A percentile compares a stretch with the other conserved stretches of the same genome.
Conservation (phyloP, 306 rosid species). For the Rosa persica region DNA sequence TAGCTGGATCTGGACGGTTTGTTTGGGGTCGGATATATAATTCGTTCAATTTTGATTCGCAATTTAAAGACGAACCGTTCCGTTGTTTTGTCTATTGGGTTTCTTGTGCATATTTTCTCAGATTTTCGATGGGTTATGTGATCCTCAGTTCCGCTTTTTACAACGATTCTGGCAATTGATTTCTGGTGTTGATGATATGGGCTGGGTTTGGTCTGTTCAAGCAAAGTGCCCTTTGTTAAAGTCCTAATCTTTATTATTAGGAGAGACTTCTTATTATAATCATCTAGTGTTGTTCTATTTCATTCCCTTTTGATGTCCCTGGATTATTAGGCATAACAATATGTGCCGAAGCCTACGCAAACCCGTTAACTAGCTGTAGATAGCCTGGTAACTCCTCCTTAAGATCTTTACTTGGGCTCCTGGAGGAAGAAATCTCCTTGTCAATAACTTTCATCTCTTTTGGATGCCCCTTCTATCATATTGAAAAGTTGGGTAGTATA, state of each 20-base stretch:
- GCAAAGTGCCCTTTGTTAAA: neutral
- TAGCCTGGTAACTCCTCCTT: neutral
- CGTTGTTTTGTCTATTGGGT: neutral
- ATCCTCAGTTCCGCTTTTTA: neutral
- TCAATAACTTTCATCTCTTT: neutral
- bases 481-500: neutral
- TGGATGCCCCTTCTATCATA: neutral
- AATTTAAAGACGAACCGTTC: neutral
- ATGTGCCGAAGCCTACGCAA: neutral
- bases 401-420: neutral
- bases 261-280: neutral
- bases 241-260: neutral
- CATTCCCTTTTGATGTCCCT: neutral
- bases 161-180: neutral
- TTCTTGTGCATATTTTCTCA: no score
- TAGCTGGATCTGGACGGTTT: constrained; percentile 5
- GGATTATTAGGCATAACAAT: neutral
- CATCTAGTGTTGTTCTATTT: neutral
- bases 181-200: neutral
- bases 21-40: neutral
- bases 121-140: neutral
- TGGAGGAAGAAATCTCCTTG: neutral
- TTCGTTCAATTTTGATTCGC: neutral
- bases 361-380: neutral
- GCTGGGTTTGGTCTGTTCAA: neutral